phyloP scores from a whole-genome alignment of 2,329 filamentous ascomycete species.

The Botryotinia globosa region DNA sequence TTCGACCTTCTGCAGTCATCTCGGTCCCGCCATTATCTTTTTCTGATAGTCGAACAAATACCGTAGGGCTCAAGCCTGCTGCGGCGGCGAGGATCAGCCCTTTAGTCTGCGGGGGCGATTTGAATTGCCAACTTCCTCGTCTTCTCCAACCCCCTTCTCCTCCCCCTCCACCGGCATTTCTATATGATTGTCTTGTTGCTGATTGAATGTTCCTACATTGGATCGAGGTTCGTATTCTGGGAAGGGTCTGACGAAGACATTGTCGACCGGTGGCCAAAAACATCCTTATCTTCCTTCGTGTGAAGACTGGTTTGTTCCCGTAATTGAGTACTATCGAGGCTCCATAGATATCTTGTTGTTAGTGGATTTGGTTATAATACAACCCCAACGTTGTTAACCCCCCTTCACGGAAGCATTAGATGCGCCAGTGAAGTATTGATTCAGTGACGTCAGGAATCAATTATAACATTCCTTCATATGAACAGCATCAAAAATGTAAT shows the following conservation, averaged over 20 bases:
- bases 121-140: constrained; percentile 22
- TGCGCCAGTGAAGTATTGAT: constrained; percentile 8
- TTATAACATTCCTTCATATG: neutral
- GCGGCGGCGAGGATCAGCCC: constrained; percentile 31
- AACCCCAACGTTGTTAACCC: neutral
- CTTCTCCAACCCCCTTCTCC: neutral
- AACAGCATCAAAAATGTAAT: neutral
- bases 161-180: constrained; percentile 17
- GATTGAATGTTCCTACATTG: constrained; percentile 26
- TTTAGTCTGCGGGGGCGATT: constrained; percentile 17
- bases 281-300: constrained; percentile 44
- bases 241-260: constrained; percentile 42
- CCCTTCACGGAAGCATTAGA: neutral
- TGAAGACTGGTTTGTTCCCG: constrained; percentile 1
- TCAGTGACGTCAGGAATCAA: constrained; percentile 16
- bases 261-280: constrained; percentile 45
- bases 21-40: constrained; percentile 53
- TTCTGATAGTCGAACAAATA: constrained; percentile 58
- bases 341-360: constrained; percentile 29
- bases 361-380: neutral
- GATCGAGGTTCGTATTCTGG: constrained; percentile 37
- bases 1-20: constrained; percentile 76
- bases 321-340: constrained; percentile 26
- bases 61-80: constrained; percentile 49
- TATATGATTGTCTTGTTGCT: constrained; percentile 24